These are phyloP conservation scores for Fusarium tuaranense DNA, from an alignment of 2,329 filamentous ascomycete genomes.

Conservation along the genomic window DNA sequence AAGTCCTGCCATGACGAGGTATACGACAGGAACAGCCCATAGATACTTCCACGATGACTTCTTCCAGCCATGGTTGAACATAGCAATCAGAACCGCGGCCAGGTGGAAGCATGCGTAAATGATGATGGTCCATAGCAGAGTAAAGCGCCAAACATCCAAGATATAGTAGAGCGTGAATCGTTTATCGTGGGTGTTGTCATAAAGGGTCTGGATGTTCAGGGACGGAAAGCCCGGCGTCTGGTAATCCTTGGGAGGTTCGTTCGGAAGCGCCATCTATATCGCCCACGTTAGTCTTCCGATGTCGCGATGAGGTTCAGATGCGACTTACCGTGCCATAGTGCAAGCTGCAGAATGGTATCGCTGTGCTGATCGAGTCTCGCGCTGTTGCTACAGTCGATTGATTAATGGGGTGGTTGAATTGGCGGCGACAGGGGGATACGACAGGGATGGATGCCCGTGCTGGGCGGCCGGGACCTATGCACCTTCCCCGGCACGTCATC, in stretches of 20 bases:
- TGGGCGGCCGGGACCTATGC: constrained; percentile 2
- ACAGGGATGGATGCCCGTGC: constrained; percentile 4
- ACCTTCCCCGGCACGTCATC: constrained; percentile 42
- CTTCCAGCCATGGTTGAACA: constrained; percentile 75
- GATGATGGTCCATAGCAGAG: constrained; percentile 86
- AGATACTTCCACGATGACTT: constrained; percentile 69
- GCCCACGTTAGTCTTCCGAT: constrained; percentile 12
- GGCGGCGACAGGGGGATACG: constrained; percentile 27
- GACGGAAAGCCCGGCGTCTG: constrained; percentile 80
- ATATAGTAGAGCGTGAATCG: constrained; percentile 76
- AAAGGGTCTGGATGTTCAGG: constrained; percentile 77
- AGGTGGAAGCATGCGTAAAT: constrained; percentile 82
- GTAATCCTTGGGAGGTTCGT: constrained; percentile 64
- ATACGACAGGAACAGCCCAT: constrained; percentile 79
- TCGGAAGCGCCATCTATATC: constrained; percentile 42
- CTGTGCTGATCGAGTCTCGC: constrained; percentile 13
- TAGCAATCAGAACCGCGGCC: constrained; percentile 76
- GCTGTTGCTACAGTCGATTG: constrained; percentile 20
- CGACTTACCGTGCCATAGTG: constrained; percentile 41
- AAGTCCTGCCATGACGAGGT: constrained; percentile 76
- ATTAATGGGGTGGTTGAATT: constrained; percentile 33
- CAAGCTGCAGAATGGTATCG: constrained; percentile 7
- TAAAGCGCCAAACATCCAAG: constrained; percentile 87
- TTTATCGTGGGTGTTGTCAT: constrained; percentile 55
- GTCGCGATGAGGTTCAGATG: not conserved